Conservation (phyloP, 2,329 filamentous ascomycete genomes). For the Stromatinia cepivora region DNA sequence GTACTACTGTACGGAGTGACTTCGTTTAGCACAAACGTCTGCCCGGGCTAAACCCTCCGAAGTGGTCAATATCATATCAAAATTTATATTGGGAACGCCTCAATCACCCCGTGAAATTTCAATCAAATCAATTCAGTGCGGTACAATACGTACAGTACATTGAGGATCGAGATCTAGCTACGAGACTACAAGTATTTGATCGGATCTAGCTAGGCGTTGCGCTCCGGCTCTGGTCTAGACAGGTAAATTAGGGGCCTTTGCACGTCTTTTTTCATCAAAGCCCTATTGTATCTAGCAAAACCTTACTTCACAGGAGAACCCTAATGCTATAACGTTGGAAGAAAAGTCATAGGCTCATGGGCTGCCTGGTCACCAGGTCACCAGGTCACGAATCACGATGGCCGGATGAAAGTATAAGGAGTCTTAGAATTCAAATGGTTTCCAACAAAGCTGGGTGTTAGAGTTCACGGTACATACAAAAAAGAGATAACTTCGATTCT, state of each 20-base stretch:
- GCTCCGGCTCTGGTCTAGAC: constrained; percentile 8
- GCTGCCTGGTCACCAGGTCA: background rate
- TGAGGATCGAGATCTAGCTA: background rate
- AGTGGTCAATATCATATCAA: constrained; percentile 1
- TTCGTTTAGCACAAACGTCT: background rate
- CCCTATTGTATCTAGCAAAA: constrained; percentile 8
- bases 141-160: background rate
- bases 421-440: background rate
- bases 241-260: constrained; percentile 6
- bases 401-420: background rate
- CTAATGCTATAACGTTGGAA: background rate
- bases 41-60: background rate
- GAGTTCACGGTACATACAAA: background rate
- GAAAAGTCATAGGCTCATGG: background rate
- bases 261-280: constrained; percentile 5
- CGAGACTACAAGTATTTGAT: background rate
- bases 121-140: background rate
- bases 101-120: background rate
- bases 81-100: constrained; percentile 5
- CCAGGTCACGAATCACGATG: background rate
- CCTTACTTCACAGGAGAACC: background rate
- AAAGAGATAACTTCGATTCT: background rate
- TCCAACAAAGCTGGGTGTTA: background rate
- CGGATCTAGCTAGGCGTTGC: background rate
- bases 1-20: background rate